Percentiles rank a stretch among this genome's conserved stretches.
These are phyloP conservation scores for Vanrija sp. DNA, from an alignment of 1,284 basidiomycete genomes.

Conservation along the genomic window DNA sequence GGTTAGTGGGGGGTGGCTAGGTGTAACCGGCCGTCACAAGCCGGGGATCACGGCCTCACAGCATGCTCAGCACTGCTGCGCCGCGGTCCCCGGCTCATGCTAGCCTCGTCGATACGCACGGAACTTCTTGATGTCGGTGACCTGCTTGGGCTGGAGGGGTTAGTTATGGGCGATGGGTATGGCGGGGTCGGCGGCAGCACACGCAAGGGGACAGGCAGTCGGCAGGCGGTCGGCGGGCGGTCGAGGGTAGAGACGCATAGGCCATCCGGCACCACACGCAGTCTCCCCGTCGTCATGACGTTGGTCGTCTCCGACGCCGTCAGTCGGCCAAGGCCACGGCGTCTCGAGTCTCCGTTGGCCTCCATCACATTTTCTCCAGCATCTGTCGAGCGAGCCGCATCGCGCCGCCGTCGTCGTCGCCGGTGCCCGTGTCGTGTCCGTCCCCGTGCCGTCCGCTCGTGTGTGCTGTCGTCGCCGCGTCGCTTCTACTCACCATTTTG, in stretches of 20 bases:
- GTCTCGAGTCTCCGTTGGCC: no score
- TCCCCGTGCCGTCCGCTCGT: no score
- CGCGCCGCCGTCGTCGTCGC: background rate
- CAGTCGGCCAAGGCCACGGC: no score
- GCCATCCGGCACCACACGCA: no score
- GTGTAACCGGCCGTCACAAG: background rate
- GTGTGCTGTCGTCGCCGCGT: no score
- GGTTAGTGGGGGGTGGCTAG: background rate
- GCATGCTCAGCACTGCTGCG: background rate
- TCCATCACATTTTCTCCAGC: no score
- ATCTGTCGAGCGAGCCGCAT: no score
- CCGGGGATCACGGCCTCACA: background rate
- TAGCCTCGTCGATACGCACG: slow-evolving; percentile 31
- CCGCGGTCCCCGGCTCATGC: background rate
- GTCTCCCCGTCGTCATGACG: no score
- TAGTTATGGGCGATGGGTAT: background rate
- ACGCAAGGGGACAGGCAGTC: no score
- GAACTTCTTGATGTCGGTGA: slow-evolving; percentile 98
- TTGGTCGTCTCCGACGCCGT: no score
- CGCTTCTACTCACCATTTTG: slow-evolving; percentile 14
- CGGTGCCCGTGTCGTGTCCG: background rate
- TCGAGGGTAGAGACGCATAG: no score
- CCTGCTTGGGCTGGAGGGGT: slow-evolving; percentile 79
- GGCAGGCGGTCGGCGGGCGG: no score
- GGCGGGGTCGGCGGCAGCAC: background rate